Conservation (phyloP, 768 basidiomycete genomes). For the Tylopilus sp. region DNA sequence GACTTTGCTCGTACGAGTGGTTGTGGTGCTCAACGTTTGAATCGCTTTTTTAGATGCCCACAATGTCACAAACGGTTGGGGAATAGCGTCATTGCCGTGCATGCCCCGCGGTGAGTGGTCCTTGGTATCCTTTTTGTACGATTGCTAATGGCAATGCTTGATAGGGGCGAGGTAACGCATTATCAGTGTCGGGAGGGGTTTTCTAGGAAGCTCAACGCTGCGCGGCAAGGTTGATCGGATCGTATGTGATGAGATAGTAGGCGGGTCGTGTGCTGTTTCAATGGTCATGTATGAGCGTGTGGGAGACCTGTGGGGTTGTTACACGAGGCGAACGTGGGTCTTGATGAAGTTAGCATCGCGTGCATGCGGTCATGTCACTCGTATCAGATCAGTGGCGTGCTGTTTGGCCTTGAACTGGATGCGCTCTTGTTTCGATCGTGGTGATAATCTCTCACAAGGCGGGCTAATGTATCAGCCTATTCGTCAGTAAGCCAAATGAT, state of each 20-base stretch:
- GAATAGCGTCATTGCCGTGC: slow-evolving; percentile 90
- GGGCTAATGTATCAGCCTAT: no score
- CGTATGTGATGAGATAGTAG: neutral
- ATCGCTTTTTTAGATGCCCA: slow-evolving; percentile 62
- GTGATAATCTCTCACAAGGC: no score
- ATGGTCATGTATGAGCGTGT: neutral
- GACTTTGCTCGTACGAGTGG: neutral
- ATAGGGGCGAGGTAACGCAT: slow-evolving; percentile 93
- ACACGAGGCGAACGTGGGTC: no score
- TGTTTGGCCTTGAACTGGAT: no score
- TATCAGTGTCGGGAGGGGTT: slow-evolving; percentile 93
- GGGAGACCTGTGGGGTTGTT: no score
- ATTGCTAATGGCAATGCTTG: neutral
- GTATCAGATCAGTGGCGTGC: no score
- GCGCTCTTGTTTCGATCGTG: no score
- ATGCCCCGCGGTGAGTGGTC: slow-evolving; percentile 69
- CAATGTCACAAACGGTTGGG: slow-evolving; percentile 95
- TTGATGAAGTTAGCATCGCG: no score
- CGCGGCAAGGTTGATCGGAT: slow-evolving; percentile 13
- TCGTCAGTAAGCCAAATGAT: no score
- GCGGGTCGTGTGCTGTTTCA: neutral
- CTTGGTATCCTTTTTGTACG: neutral
- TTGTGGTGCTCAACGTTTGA: neutral
- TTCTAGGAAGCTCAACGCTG: slow-evolving; percentile 49
- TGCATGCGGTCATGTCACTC: no score